Percentiles rank a stretch among this genome's conserved stretches.
Conservation (phyloP, 2,329 filamentous ascomycete genomes). For the Myriosclerotinia scirpicola region DNA sequence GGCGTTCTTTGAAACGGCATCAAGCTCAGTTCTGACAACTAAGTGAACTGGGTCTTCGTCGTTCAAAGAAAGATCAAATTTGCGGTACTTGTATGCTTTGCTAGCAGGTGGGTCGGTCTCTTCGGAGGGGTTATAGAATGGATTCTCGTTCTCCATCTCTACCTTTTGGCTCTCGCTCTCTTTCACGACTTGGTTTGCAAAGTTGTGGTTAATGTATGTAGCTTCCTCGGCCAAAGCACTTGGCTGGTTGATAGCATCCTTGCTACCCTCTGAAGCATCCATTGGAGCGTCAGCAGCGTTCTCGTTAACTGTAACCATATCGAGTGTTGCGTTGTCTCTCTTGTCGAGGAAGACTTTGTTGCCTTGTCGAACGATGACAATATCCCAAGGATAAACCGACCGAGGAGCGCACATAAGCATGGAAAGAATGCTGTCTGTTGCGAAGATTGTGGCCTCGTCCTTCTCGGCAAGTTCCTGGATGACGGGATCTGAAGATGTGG, state of each 20-base stretch:
- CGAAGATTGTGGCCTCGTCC: constrained; percentile 94
- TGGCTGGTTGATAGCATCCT: constrained; percentile 95
- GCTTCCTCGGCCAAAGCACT: constrained; percentile 90
- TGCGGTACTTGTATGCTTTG: constrained; percentile 98
- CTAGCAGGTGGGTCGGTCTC: constrained; percentile 91
- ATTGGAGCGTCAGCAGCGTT: constrained; percentile 94
- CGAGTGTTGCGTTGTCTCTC: constrained; percentile 88
- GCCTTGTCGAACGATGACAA: constrained; percentile 88
- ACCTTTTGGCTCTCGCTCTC: constrained; percentile 79
- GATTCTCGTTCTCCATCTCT: constrained; percentile 84
- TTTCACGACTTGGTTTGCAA: constrained; percentile 89
- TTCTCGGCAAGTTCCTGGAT: constrained; percentile 97
- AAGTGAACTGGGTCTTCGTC: constrained; percentile 88
- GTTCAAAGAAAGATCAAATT: constrained; percentile 92
- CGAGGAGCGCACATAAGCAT: constrained; percentile 99
- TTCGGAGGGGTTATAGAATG: constrained; percentile 93
- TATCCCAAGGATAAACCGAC: constrained; percentile 97
- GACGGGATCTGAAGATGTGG: constrained; percentile 91
- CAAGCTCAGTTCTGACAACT: constrained; percentile 90
- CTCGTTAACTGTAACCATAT: constrained; percentile 99
- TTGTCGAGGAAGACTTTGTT: constrained; percentile 99
- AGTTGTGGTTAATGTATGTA: constrained; percentile 99
- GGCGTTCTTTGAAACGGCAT: constrained; percentile 93
- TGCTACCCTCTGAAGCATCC: constrained; percentile 86
- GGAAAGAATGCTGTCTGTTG: constrained; percentile 93